Evolutionary conservation across 768 basidiomycete species (phyloP), one percentile per base, ranked within the genome.

Genomic region (Aureoboletus auriporus): DNA sequence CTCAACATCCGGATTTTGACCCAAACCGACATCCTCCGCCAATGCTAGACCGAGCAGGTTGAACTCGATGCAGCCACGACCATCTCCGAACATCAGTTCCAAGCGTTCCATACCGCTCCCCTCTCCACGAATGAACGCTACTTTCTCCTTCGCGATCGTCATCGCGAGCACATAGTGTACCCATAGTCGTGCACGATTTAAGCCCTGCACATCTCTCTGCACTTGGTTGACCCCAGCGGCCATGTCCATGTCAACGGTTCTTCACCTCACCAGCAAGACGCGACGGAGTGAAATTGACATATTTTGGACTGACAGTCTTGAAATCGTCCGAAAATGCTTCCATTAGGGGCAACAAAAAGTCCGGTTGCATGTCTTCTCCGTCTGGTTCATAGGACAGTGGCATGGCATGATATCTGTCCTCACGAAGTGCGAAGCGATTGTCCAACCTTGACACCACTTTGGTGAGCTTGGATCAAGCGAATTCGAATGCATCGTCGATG

Each of bases 341-440:
- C 3, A 37, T 42, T 4, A 40, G 49, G 16, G 45, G 35, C 8
- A 50, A 16, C 14, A 50, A 10, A 35, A 46, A 45, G 33, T 46
- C 50, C 4, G 50, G 44, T 5, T 44, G 38, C 39, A 51, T 46
- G 50, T 42, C 40, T 26, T 46, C 33, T 4, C 26, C 7, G 5
- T 46, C 44, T 29, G 12, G 14, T n/a, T 46, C 44, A 26, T 42
- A 51, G 3, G 73, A 73, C 69, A 72, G 75, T 74, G 39, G 27
- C 16, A 42, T 20, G 5, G 42, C 26, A 16, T 42, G 48, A 10
- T 44, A 1, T 29, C 48, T 47, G 42, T 43, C 37, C 14, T 14
- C 5, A 5, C 42, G 46, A n/a, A 38, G 11, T 10, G 51, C 43
- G 13, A 52, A 52, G 3, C 51, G 47, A 39, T 52, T 20, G 2